phyloP scores from a whole-genome alignment of 805 yeast species.

The Nakazawaea pomicola region DNA sequence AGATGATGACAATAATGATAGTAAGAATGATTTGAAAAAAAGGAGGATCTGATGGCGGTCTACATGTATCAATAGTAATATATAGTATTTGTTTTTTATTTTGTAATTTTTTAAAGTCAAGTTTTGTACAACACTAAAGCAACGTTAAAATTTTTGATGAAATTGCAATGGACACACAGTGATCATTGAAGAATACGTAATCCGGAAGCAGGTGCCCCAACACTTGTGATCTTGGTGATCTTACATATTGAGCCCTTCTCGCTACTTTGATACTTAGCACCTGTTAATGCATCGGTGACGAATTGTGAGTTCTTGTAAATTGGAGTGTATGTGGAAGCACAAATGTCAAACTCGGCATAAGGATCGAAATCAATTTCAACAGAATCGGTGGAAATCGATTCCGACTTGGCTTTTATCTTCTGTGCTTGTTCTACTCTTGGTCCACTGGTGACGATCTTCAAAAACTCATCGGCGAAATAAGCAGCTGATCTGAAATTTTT shows the following conservation, averaged over 20 bases:
- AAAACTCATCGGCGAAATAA: slow-evolving; percentile 80
- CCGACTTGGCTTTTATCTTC: slow-evolving; percentile 77
- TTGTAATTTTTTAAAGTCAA: too few relatives aligned
- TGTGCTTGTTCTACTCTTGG: slow-evolving; percentile 85
- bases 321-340: slow-evolving; percentile 85
- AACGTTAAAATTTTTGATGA: not conserved
- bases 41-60: slow-evolving; percentile 2
- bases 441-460: slow-evolving; percentile 65
- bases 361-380: slow-evolving; percentile 91
- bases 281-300: slow-evolving; percentile 79
- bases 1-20: not conserved
- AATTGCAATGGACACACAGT: not conserved
- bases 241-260: slow-evolving; percentile 76
- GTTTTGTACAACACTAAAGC: not conserved
- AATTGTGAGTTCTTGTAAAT: slow-evolving; percentile 71
- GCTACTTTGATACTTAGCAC: slow-evolving; percentile 75
- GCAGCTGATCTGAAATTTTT: slow-evolving; percentile 88
- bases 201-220: slow-evolving; percentile 93
- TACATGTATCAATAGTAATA: slow-evolving; percentile 3
- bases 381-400: slow-evolving; percentile 76
- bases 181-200: slow-evolving; percentile 44
- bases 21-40: slow-evolving; percentile 3
- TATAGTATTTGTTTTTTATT: not conserved
- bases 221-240: slow-evolving; percentile 68
- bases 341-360: slow-evolving; percentile 83